phyloP scores from a whole-genome alignment of 1,139 yeast genomes.

The Lodderomyces oxycetoniae region DNA sequence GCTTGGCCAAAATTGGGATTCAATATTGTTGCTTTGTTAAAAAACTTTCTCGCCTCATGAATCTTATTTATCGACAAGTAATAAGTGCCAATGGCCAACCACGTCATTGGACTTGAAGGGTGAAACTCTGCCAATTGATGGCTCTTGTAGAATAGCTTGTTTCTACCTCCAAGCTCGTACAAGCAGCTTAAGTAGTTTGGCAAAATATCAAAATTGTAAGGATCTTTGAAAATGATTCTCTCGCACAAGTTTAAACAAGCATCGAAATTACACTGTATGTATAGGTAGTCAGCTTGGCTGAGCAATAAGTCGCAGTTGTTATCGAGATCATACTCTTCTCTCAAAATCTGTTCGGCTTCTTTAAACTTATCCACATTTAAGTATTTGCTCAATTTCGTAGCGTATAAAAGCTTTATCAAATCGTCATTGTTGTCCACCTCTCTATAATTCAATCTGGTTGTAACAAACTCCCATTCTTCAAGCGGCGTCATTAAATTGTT shows the following conservation, averaged over 20 bases:
- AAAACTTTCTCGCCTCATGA: constrained; percentile 79
- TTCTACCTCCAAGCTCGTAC: constrained; percentile 79
- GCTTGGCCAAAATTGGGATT: constrained; percentile 93
- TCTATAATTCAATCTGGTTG: constrained; percentile 60
- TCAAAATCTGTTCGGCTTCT: constrained; percentile 63
- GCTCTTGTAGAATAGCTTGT: constrained; percentile 73
- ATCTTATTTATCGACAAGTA: constrained; percentile 72
- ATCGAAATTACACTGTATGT: constrained; percentile 74
- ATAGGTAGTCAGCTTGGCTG: constrained; percentile 67
- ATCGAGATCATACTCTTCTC: constrained; percentile 66
- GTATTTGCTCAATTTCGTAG: constrained; percentile 72
- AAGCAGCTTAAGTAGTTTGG: constrained; percentile 83
- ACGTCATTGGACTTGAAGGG: constrained; percentile 79
- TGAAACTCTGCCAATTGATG: constrained; percentile 85
- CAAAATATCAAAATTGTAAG: constrained; percentile 64
- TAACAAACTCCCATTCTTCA: constrained; percentile 83
- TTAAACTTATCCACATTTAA: constrained; percentile 53
- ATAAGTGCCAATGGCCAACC: constrained; percentile 92
- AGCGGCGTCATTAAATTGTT: constrained; percentile 76
- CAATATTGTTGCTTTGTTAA: constrained; percentile 82
- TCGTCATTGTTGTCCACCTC: constrained; percentile 74
- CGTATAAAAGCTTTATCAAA: constrained; percentile 68
- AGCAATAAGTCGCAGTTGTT: constrained; percentile 66
- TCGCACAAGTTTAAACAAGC: constrained; percentile 77
- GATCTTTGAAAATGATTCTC: constrained; percentile 55